These are phyloP conservation scores for Seiridium unicorne DNA, from an alignment of 2,329 filamentous ascomycete species.

Conservation along the genomic window DNA sequence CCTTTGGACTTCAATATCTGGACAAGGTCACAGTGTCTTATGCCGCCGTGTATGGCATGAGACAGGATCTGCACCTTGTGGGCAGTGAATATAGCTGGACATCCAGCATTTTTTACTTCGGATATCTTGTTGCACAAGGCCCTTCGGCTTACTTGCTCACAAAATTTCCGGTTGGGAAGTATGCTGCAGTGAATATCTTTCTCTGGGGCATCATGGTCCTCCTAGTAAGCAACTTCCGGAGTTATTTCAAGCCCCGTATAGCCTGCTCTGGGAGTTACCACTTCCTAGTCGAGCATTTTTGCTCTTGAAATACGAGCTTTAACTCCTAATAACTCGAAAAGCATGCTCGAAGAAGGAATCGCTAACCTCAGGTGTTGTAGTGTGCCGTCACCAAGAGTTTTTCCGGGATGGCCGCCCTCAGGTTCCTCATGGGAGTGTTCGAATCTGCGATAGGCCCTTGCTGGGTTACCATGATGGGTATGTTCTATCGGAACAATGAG, in stretches of 20 bases:
- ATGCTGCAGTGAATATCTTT: not conserved
- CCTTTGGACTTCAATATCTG: conserved; percentile 53
- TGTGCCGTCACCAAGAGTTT: not conserved
- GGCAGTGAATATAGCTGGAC: not conserved
- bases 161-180: not conserved
- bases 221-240: not conserved
- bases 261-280: not conserved
- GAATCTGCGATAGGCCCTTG: not conserved
- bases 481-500: not conserved
- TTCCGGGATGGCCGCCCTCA: not conserved
- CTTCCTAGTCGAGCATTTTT: no score
- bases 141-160: not conserved
- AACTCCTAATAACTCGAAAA: no score
- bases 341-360: no score
- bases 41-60: conserved; percentile 63
- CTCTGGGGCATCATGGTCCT: not conserved
- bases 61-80: conserved; percentile 43
- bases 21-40: conserved; percentile 67
- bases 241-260: not conserved
- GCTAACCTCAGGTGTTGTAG: not conserved
- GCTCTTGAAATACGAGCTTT: no score
- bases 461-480: not conserved
- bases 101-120: not conserved
- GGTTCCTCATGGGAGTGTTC: not conserved
- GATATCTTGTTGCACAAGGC: not conserved